Evolutionary conservation across 2,329 filamentous ascomycete species (phyloP).

Genomic region (Phaeosphaeriaceae sp.): DNA sequence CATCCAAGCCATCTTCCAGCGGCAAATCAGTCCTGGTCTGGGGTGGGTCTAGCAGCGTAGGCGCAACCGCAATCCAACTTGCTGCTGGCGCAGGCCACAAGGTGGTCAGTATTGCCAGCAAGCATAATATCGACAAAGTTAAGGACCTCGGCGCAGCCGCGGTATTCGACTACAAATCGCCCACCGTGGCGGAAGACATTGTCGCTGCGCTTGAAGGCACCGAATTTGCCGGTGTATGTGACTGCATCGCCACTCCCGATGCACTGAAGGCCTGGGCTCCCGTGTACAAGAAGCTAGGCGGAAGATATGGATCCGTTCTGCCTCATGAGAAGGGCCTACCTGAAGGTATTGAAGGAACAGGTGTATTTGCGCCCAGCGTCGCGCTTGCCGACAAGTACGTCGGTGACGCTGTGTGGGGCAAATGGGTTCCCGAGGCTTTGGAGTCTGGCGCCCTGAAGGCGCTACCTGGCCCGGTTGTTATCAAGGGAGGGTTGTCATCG

Average conservation of each 20-base stretch:
- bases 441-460: conserved; percentile 40
- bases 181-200: conserved; percentile 46
- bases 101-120: conserved; percentile 50
- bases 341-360: conserved; percentile 32
- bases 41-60: conserved; percentile 57
- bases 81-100: conserved; percentile 50
- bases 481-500: conserved; percentile 36
- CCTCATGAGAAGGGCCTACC: conserved; percentile 27
- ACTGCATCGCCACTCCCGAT: conserved; percentile 40
- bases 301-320: conserved; percentile 36
- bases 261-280: conserved; percentile 33
- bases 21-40: conserved; percentile 56
- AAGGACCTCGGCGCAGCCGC: conserved; percentile 38
- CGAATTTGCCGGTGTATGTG: conserved; percentile 53
- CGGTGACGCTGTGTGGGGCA: conserved; percentile 43
- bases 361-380: conserved; percentile 31
- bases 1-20: conserved; percentile 36
- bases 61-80: conserved; percentile 55
- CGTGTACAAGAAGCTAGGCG: conserved; percentile 38
- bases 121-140: conserved; percentile 37
- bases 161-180: conserved; percentile 43
- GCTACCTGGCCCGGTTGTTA: conserved; percentile 37
- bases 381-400: conserved; percentile 31
- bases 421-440: conserved; percentile 41
- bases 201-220: conserved; percentile 50